Conservation (phyloP, 1,284 basidiomycete genomes). For the Leccinum huronense region DNA sequence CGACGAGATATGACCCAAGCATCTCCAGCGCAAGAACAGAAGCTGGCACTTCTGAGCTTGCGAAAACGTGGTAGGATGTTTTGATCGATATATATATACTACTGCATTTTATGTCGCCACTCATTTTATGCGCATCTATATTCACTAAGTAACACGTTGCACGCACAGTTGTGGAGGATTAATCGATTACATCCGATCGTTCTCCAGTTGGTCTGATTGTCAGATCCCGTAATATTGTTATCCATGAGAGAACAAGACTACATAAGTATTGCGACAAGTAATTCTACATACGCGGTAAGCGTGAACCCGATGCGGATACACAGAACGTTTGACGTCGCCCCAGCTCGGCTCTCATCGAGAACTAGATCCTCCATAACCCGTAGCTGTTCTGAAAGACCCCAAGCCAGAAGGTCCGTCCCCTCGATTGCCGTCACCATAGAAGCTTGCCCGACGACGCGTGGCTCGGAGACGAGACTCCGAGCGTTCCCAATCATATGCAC, state of each 20-base stretch:
- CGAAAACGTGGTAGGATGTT: background rate
- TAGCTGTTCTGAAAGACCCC: constrained; percentile 63
- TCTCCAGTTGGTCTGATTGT: background rate
- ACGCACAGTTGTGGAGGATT: background rate
- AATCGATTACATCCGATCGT: background rate
- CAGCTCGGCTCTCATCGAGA: constrained; percentile 39
- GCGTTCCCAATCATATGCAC: constrained; percentile 55
- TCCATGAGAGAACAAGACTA: background rate
- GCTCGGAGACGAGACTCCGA: constrained; percentile 30
- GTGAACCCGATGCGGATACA: constrained; percentile 1
- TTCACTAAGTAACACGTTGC: constrained; percentile 20
- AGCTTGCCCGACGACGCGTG: constrained; percentile 29
- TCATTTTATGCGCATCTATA: constrained; percentile 8
- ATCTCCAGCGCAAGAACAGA: constrained; percentile 12
- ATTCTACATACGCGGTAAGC: background rate
- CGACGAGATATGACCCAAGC: constrained; percentile 13
- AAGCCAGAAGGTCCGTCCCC: constrained; percentile 68
- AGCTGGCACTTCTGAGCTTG: constrained; percentile 8
- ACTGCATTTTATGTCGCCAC: background rate
- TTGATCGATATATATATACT: background rate
- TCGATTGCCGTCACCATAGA: constrained; percentile 48
- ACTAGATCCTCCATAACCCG: constrained; percentile 68
- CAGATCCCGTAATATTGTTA: background rate
- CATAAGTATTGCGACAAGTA: background rate
- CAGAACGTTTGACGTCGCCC: constrained; percentile 1